Conservation (phyloP, 2,329 filamentous ascomycete species). For the Curvularia sp. region DNA sequence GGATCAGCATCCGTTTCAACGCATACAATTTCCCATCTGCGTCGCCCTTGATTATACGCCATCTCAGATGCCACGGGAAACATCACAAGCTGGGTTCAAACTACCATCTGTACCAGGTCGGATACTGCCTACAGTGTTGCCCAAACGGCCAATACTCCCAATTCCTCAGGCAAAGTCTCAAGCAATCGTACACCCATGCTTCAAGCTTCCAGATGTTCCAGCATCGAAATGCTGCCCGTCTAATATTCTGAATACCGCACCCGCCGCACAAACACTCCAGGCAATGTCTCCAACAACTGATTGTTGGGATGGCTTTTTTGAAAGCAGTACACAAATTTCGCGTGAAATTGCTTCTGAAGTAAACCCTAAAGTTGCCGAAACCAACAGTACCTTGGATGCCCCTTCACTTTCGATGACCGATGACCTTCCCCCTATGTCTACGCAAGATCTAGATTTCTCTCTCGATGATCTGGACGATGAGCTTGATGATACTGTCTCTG, state of each 20-base stretch:
- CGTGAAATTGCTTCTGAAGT: slow-evolving; percentile 49
- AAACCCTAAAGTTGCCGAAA: too few species aligned
- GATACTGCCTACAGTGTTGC: slow-evolving; percentile 4
- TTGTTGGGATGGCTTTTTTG: slow-evolving; percentile 53
- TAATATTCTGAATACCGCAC: neutral
- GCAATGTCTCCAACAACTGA: slow-evolving; percentile 20
- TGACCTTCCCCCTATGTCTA: slow-evolving; percentile 44
- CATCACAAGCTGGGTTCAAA: slow-evolving; percentile 30
- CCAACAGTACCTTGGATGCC: neutral
- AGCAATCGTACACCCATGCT: slow-evolving; percentile 26
- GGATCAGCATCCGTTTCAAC: slow-evolving; percentile 32
- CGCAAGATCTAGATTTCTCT: slow-evolving; percentile 52
- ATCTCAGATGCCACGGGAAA: slow-evolving; percentile 9
- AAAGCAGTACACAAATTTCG: slow-evolving; percentile 56
- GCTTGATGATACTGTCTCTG: neutral
- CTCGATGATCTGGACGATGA: slow-evolving; percentile 52
- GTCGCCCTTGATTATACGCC: slow-evolving; percentile 31
- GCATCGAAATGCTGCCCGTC: slow-evolving; percentile 28
- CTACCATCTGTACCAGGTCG: slow-evolving; percentile 27
- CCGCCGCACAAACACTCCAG: neutral
- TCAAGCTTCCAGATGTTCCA: slow-evolving; percentile 38
- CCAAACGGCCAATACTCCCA: slow-evolving; percentile 16
- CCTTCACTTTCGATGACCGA: slow-evolving; percentile 3
- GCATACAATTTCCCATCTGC: slow-evolving; percentile 46
- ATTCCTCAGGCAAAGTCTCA: slow-evolving; percentile 6